These are phyloP conservation scores for Xylaria sp. DNA, from an alignment of 2,329 filamentous ascomycete genomes.

Conservation along the genomic window DNA sequence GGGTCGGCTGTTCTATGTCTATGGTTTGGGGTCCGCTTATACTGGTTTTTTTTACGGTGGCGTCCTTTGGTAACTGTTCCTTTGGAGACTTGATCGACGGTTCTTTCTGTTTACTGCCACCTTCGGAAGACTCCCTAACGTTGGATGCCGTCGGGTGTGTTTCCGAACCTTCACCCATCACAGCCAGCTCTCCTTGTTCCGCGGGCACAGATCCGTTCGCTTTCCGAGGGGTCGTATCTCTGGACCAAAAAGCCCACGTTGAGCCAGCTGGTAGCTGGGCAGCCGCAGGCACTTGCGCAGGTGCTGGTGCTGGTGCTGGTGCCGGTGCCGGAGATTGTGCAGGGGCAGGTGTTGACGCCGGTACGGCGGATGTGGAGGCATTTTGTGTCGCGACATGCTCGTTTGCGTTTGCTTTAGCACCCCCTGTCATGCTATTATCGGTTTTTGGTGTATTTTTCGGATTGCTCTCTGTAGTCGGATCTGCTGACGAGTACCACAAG, in stretches of 20 bases:
- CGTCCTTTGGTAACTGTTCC: conserved; percentile 28
- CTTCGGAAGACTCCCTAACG: conserved; percentile 37
- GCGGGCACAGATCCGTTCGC: conserved; percentile 27
- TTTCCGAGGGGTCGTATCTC: conserved; percentile 42
- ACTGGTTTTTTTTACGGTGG: conserved; percentile 39
- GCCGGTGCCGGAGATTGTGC: conserved; percentile 7
- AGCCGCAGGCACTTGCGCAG: conserved; percentile 14
- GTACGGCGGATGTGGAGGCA: conserved; percentile 26
- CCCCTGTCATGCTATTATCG: conserved; percentile 18
- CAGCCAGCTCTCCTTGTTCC: conserved; percentile 50
- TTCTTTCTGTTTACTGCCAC: conserved; percentile 31
- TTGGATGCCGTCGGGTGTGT: conserved; percentile 47
- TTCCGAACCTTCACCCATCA: conserved; percentile 54
- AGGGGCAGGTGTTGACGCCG: conserved; percentile 19
- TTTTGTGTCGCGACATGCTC: conserved; percentile 43
- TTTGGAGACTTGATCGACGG: conserved; percentile 27
- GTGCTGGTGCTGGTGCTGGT: conserved; percentile 6
- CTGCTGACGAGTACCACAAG: conserved; percentile 30
- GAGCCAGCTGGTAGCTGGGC: conserved; percentile 50
- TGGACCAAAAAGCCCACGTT: conserved; percentile 79
- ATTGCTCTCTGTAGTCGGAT: conserved; percentile 14
- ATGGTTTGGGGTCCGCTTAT: conserved; percentile 43
- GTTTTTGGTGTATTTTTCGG: conserved; percentile 13
- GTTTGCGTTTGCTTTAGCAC: conserved; percentile 29
- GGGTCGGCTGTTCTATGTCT: conserved; percentile 39